Evolutionary conservation across 345 rosid genomes (phyloP).

Genomic region (Aegle marmelos): DNA sequence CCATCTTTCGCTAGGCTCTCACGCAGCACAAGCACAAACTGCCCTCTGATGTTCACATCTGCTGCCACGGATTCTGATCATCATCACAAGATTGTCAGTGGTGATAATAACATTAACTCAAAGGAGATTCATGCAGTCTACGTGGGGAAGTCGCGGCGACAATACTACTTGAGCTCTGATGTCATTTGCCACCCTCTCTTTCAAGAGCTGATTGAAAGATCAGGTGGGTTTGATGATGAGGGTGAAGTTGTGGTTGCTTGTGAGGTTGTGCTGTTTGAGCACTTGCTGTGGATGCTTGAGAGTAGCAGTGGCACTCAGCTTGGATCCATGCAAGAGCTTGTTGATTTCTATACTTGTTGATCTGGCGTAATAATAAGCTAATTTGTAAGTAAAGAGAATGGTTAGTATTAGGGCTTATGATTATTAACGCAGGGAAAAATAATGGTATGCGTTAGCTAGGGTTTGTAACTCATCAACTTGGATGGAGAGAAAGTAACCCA

Average conservation of each 20-base stretch:
- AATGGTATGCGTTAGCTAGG: neutral
- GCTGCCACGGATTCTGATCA: slow-evolving; percentile 9
- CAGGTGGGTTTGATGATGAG: slow-evolving; percentile 27
- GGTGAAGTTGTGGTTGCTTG: slow-evolving; percentile 58
- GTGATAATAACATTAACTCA: neutral
- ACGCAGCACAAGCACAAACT: slow-evolving; percentile 18
- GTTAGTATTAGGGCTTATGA: no score
- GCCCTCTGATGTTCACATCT: neutral
- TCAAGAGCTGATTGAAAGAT: slow-evolving; percentile 65
- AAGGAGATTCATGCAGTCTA: slow-evolving; percentile 58
- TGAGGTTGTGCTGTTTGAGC: slow-evolving; percentile 93
- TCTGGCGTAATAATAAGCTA: neutral
- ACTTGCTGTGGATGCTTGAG: slow-evolving; percentile 91
- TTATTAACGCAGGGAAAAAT: neutral
- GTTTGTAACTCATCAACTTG: neutral
- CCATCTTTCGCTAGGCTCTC: slow-evolving; percentile 66
- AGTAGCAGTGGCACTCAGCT: slow-evolving; percentile 38
- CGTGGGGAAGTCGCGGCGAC: slow-evolving; percentile 84
- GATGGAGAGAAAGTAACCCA: slow-evolving; percentile 20
- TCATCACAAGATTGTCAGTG: neutral
- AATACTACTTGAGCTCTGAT: slow-evolving; percentile 55
- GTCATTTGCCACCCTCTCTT: slow-evolving; percentile 74
- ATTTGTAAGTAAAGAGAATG: no score
- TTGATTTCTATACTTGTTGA: slow-evolving; percentile 63
- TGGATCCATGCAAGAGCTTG: slow-evolving; percentile 73